Base-by-base conservation (phyloP, 768 basidiomycete species). In the Calocybe indica region DNA sequence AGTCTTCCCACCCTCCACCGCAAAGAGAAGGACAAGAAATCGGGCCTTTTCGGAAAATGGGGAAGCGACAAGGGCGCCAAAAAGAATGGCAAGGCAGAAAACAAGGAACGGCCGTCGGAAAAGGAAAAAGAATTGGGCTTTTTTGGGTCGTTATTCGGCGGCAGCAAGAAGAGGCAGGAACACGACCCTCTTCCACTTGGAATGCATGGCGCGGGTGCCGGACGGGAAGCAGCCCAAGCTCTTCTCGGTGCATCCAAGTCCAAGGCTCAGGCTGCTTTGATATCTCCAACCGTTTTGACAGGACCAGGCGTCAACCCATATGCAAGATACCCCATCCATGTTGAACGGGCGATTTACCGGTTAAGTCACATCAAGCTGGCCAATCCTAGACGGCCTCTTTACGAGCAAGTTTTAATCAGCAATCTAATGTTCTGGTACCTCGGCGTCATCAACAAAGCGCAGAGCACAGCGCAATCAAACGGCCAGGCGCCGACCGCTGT, bases 341-440 rank as follows among this genome's bases (percentile, higher is more conserved):
- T 99, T 53, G 96, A 99, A 63, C 82, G 96, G 32, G 96, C 96
- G 3, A 94, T 99, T 40, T 99, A 99, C 68, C 78, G 96, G 50
- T 73, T 99, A 43, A 94, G 91, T 62, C 96, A 99, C 62, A 99
- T 99, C 75, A 99, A 99, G 66, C 75, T 99, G 39, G 96, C 96
- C 14, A 99, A 98, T 67, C 94, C 96, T 7, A 78, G 96, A 49
- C 78, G 96, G 39, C 94, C 96, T 28, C 74, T 99, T 12, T 98
- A 96, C 59, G 96, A 99, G 71, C 96, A 99, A 66, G 96, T 88
- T 46, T 71, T 91, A 48, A 92, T 90, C 64, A 90, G 87, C 61
- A 92, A 92, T 62, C 71, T 92, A 58, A 96, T 95, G 92, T 98
- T 99, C 75, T 99, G 96, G 96, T 99, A 98, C 63, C 77, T 99